Base-by-base conservation (phyloP, 768 basidiomycete species). In the Lentinula sp. region DNA sequence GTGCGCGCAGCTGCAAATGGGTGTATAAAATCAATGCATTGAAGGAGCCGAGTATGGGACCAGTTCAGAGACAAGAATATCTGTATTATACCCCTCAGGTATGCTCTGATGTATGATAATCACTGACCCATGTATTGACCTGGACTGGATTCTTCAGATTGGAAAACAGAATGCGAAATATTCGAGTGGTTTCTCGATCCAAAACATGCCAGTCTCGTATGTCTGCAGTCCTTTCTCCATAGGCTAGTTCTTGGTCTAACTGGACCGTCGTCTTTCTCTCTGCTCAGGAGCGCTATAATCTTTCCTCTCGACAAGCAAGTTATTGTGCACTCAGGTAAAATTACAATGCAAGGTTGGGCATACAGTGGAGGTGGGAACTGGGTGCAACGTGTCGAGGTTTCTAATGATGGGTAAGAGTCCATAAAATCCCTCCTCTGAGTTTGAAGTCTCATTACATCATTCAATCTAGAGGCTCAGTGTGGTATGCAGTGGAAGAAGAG, bases 201-300 rank as follows among this genome's bases (percentile, higher is more conserved):
- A 79, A 62, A 76, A 80, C 56, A 83, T 84, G 82, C 83, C 81
- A 2, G 82, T 84, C 5, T 84, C 82, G 80, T 82, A 45, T 34
- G 81, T 75, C 7, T 32, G 15, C n/a, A 15, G 0, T 50, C 40
- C 5, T 46, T 59, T 28, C 34, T 49, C 40, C 58, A 48, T 35
- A 23, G 13, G 3, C 21, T 35, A 50, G 23, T 62, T 16, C 13
- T 18, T 8, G 4, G 32, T 51, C 28, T 42, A 5, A 43, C 10
- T 39, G 42, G 11, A 39, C 7, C 37, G 7, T 13, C 9, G 13
- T 32, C 39, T 60, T 28, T 60, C n/a, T 40, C 18, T 43, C 4
- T 9, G 1, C 59, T 5, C 56, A 81, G 80, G 74, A 81, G 79
- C 65, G 81, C 81, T 1, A 80, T 83, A 28, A 73, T 83, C 15